Evolutionary conservation across 768 basidiomycete genomes (phyloP).

Genomic region (Sarcodon aspratus): DNA sequence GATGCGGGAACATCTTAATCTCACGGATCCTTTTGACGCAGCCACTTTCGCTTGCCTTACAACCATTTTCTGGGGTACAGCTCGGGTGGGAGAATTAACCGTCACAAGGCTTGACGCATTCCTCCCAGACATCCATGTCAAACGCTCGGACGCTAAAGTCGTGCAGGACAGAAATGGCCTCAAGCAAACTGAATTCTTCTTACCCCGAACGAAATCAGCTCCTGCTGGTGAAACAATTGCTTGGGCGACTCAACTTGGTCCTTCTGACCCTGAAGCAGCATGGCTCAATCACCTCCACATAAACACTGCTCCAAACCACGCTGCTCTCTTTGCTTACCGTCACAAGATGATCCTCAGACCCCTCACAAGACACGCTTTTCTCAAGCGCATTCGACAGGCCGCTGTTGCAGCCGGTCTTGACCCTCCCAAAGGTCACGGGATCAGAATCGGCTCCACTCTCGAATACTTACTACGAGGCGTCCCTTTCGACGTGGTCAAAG

Average conservation of each 20-base stretch:
- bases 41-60: slow-evolving; percentile 25
- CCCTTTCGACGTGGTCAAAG: no score
- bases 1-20: no score
- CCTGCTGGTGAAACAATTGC: slow-evolving; percentile 19
- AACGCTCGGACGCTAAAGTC: slow-evolving; percentile 18
- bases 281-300: slow-evolving; percentile 17
- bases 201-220: slow-evolving; percentile 16
- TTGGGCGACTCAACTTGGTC: slow-evolving; percentile 18
- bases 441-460: no score
- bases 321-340: no score
- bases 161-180: no score
- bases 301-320: slow-evolving; percentile 12
- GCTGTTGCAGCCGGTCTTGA: slow-evolving; percentile 4
- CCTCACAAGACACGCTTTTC: no score
- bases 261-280: slow-evolving; percentile 13
- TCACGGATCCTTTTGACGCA: slow-evolving; percentile 15
- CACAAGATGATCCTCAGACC: slow-evolving; percentile 15
- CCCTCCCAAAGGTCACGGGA: slow-evolving; percentile 13
- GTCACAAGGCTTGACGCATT: slow-evolving; percentile 16
- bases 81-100: no score
- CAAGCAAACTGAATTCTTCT: slow-evolving; percentile 14
- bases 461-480: no score
- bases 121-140: no score
- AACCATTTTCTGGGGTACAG: slow-evolving; percentile 23
- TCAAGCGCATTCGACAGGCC: no score